phyloP scores from a whole-genome alignment of 768 basidiomycete genomes.

The Favolaschia claudopus region DNA sequence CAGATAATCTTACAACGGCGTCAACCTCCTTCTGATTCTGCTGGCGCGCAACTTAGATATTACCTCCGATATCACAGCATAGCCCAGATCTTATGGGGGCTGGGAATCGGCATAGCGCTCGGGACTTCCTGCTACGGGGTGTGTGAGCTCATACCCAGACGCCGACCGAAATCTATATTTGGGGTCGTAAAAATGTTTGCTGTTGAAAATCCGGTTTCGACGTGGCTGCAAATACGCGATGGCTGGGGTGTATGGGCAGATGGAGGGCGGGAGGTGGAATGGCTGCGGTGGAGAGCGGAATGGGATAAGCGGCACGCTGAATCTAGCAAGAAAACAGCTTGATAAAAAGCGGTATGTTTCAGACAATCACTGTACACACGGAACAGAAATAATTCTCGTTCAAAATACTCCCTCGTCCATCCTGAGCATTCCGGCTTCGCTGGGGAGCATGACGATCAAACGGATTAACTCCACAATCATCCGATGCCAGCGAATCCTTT shows the following conservation, averaged over 20 bases:
- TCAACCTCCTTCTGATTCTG: not conserved
- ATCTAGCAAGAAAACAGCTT: slow-evolving; percentile 29
- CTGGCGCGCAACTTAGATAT: slow-evolving; percentile 65
- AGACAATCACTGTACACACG: no score
- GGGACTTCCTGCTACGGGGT: slow-evolving; percentile 63
- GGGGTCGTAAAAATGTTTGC: slow-evolving; percentile 57
- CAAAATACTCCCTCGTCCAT: no score
- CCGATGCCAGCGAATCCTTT: no score
- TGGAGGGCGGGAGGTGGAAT: slow-evolving; percentile 78
- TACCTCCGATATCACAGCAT: slow-evolving; percentile 77
- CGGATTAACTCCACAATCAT: no score
- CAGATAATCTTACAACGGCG: not conserved
- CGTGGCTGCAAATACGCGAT: slow-evolving; percentile 78
- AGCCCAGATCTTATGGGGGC: slow-evolving; percentile 80
- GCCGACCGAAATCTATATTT: slow-evolving; percentile 59
- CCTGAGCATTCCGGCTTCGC: no score
- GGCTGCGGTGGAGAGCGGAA: slow-evolving; percentile 67
- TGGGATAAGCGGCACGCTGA: slow-evolving; percentile 54
- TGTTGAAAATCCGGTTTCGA: slow-evolving; percentile 63
- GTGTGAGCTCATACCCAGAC: slow-evolving; percentile 64
- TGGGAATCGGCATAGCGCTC: slow-evolving; percentile 64
- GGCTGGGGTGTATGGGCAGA: slow-evolving; percentile 86
- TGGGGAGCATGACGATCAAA: no score
- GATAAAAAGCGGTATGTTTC: no score
- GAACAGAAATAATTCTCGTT: no score